Base-by-base conservation (phyloP, 2,329 filamentous ascomycete species). In the Ophiocordyceps robertsii region DNA sequence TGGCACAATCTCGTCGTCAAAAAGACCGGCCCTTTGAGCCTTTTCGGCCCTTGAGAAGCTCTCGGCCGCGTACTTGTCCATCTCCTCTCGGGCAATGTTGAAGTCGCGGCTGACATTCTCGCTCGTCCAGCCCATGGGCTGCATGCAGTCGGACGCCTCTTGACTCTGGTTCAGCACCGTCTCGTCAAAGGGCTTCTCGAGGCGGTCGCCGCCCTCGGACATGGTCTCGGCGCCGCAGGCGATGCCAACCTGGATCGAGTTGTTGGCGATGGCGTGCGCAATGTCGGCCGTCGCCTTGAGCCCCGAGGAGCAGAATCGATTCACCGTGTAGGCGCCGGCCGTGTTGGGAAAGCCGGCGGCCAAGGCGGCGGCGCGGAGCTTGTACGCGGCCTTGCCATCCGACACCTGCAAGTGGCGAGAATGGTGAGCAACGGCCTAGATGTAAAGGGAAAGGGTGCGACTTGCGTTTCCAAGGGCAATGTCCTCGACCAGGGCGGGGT, bases 51-150 rank as follows among this genome's bases (percentile, higher is more conserved):
- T 76, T 50, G 80, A 76, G 70, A 88, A 98, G 38, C 82, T 88
- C 68, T 93, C 87, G 10, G 84, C 84, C 0, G 92, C 86, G 61
- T 80, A 96, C 51, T 73, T 69, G 64, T 98, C 92, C 67, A 96
- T 85, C 59, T 68, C 66, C 58, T 89, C 80, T 47, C 92, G 77
- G 2, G 77, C 67, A 59, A 98, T 81, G 58, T 82, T 77, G 63
- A 96, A 96, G 66, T 96, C 92, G 39, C 78, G 78, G 53, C 82
- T 87, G 27, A 98, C 88, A 59, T 96, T 96, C 70, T 98, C 92
- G 46, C 83, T 90, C 3, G 92, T 98, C 77, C 94, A 93, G 19
- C 92, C 92, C 92, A 98, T 98, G 51, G 90, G 84, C 72, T 88
- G 77, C 77, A 90, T 77, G 72, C 88, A 92, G 67, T 96, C 90